Base-by-base conservation (phyloP, 352 stramenopile species). In the Pilasporangium apinafurcum region DNA sequence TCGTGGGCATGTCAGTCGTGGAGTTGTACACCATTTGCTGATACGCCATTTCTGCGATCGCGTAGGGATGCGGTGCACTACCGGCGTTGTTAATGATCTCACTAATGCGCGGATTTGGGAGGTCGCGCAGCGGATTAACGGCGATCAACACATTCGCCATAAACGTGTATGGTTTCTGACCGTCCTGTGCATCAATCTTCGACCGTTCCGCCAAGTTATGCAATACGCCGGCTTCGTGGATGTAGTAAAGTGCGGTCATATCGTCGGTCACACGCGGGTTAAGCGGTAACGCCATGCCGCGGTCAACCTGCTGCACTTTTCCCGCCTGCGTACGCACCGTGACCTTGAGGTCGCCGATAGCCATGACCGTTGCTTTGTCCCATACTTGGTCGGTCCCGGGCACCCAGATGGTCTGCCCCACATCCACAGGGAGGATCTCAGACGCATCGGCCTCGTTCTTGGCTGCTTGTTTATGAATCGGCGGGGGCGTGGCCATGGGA, bases 221-320 rank as follows among this genome's bases (percentile, higher is more conserved):
- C 32, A 98, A 58, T 51, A 98, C 94, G 18, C 89, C 85, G 1
- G 95, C 76, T 47, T 98, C 89, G 74, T 98, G 87, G 53, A 98
- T 94, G 62, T 97, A 88, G 48, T 92, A 90, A 6, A 98, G 76
- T 57, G 95, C 86, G 14, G 90, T 97, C 88, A 98, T 97, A 52
- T 97, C 88, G 61, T 92, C 80, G 4, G 74, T 75, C 53, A 92
- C 80, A 49, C 83, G 83, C 29, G 82, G 82, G 56, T 94, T 94
- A 36, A 65, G 61, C 31, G 82, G 82, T 35, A 91, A 53, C 26
- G 80, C 73, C 27, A 86, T 63, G 4, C 61, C 53, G 35, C 82
- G 82, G 47, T 94, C 80, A 18, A 94, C 82, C 45, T 92, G 82
- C 64, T 90, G 75, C 37, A 94, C 79, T 53, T 92, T 94, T 37